phyloP scores from a whole-genome alignment of 148 eudicot genomes.

The Rhododendron vialii region DNA sequence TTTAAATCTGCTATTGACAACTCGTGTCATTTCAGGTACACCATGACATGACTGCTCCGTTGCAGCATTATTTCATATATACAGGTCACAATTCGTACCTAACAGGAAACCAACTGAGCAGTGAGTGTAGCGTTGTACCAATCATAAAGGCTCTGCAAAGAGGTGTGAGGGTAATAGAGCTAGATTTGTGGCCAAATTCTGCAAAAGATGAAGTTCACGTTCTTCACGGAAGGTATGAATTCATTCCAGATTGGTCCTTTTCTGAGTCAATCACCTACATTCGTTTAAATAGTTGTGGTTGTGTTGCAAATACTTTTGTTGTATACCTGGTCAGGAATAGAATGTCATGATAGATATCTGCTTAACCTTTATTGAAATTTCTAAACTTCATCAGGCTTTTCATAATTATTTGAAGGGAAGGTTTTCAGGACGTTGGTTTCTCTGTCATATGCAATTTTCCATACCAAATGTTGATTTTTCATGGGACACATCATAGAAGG shows the following conservation, averaged over 20 bases:
- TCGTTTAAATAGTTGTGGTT: background rate
- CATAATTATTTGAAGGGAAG: background rate
- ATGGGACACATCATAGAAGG: background rate
- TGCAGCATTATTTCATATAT: slow-evolving; percentile 90
- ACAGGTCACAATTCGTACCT: slow-evolving; percentile 96
- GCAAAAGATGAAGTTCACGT: slow-evolving; percentile 74
- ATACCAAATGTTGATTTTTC: slow-evolving; percentile 5
- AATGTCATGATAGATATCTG: background rate
- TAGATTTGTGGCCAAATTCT: slow-evolving; percentile 95
- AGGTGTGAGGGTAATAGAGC: slow-evolving; percentile 92
- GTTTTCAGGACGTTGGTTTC: background rate
- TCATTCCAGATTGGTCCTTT: background rate
- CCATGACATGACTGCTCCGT: slow-evolving; percentile 95
- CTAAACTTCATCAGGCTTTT: background rate
- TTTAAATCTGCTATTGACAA: slow-evolving; percentile 20
- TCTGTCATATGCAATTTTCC: background rate
- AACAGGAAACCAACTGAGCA: slow-evolving; percentile 89
- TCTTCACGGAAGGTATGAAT: slow-evolving; percentile 87
- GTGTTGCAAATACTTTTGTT: background rate
- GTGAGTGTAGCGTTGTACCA: slow-evolving; percentile 87
- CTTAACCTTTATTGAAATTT: background rate
- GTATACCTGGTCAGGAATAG: background rate
- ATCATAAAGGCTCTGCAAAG: slow-evolving; percentile 76
- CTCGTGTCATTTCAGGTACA: slow-evolving; percentile 67
- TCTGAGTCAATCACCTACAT: slow-evolving; percentile 1